Conservation (phyloP, 192 early-diverging fungal species). For the Backusella circina region DNA sequence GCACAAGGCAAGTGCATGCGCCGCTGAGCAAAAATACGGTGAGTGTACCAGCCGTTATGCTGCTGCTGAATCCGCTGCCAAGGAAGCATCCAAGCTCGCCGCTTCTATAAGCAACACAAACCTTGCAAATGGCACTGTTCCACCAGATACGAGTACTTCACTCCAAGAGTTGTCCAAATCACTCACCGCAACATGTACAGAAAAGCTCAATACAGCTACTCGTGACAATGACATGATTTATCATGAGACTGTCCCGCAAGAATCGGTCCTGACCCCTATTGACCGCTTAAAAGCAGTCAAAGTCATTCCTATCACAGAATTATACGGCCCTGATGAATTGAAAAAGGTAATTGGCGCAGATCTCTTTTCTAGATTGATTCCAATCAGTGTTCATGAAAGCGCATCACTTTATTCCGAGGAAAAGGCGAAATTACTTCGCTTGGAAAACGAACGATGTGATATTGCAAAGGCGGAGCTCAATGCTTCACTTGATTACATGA, state of each 20-base stretch:
- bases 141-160: conserved; percentile 62
- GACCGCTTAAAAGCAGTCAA: conserved; percentile 88
- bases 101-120: conserved; percentile 58
- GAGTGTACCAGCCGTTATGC: conserved; percentile 74
- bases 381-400: conserved; percentile 91
- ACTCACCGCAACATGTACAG: conserved; percentile 59
- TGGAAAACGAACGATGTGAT: conserved; percentile 75
- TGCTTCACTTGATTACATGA: conserved; percentile 83
- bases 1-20: conserved; percentile 71
- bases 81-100: conserved; percentile 81
- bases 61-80: conserved; percentile 76
- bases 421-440: conserved; percentile 88
- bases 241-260: conserved; percentile 80
- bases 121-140: conserved; percentile 56
- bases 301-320: conserved; percentile 69
- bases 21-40: conserved; percentile 80
- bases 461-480: conserved; percentile 81
- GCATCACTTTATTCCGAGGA: conserved; percentile 94
- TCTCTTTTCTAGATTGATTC: conserved; percentile 86
- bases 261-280: conserved; percentile 71
- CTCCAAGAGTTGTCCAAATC: conserved; percentile 74
- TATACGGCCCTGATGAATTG: conserved; percentile 69
- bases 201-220: conserved; percentile 63
- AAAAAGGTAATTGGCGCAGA: conserved; percentile 86
- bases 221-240: conserved; percentile 98